Evolutionary conservation across 495 filamentous ascomycete genomes (phyloP).

Genomic region (Poronia punctata): DNA sequence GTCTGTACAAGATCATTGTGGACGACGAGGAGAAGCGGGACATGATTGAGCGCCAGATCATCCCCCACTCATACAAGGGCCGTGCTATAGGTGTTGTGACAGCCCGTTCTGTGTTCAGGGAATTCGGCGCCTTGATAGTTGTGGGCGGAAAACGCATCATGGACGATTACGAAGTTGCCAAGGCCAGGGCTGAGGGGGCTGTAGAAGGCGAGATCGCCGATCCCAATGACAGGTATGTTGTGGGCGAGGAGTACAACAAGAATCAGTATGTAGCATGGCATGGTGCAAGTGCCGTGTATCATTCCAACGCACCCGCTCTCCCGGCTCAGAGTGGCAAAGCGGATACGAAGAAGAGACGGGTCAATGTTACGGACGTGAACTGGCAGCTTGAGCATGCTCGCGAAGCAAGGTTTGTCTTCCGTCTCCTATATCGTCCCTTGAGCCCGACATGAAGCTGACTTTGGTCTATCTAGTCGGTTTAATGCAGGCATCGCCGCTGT

Average conservation of each 20-base stretch:
- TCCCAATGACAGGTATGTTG: conserved; percentile 67
- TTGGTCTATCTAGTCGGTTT: conserved; percentile 55
- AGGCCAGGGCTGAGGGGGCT: conserved; percentile 68
- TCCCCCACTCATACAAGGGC: conserved; percentile 97
- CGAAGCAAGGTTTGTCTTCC: conserved; percentile 65
- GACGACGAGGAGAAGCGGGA: conserved; percentile 89
- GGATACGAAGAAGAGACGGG: conserved; percentile 68
- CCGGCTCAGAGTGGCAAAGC: conserved; percentile 70
- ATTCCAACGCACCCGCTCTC: conserved; percentile 69
- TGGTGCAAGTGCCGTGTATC: conserved; percentile 90
- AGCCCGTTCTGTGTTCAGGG: conserved; percentile 90
- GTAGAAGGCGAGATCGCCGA: conserved; percentile 88
- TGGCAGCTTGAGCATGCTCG: conserved; percentile 95
- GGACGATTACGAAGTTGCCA: conserved; percentile 85
- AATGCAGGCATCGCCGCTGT: conserved; percentile 60
- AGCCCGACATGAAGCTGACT: conserved; percentile 18
- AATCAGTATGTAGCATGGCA: conserved; percentile 99
- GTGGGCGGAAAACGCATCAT: conserved; percentile 78
- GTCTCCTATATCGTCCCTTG: neutral
- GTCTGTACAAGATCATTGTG: conserved; percentile 92
- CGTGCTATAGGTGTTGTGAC: conserved; percentile 96
- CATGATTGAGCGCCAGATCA: conserved; percentile 86
- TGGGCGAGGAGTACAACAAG: conserved; percentile 76
- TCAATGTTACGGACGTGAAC: conserved; percentile 90
- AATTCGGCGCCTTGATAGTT: conserved; percentile 90